phyloP scores from a whole-genome alignment of 2,329 filamentous ascomycete genomes.

The Exophiala dermatitidis region DNA sequence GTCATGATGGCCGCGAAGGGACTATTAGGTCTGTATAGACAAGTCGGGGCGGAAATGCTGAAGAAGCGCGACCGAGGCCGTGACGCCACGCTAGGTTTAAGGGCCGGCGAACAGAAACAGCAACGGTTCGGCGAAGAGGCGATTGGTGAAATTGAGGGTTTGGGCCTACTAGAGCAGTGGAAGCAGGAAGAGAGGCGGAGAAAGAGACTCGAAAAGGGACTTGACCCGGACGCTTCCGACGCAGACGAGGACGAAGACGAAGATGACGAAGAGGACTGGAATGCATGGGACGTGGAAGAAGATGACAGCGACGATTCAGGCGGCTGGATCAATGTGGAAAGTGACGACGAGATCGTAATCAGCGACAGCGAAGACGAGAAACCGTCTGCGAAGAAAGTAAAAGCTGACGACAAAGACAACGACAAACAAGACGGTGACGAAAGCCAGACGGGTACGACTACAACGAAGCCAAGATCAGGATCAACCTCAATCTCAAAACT shows the following conservation, averaged over 20 bases:
- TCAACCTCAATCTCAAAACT: constrained; percentile 45
- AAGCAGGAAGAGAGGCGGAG: constrained; percentile 80
- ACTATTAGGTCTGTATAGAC: constrained; percentile 79
- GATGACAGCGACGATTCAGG: constrained; percentile 64
- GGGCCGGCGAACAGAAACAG: constrained; percentile 65
- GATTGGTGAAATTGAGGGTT: constrained; percentile 74
- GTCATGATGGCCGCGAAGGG: constrained; percentile 98
- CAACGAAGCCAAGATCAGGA: constrained; percentile 36
- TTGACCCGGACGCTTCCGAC: constrained; percentile 54
- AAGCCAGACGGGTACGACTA: constrained; percentile 10
- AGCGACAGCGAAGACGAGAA: constrained; percentile 69
- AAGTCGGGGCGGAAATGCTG: constrained; percentile 82
- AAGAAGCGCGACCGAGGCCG: constrained; percentile 88
- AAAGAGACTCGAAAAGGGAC: constrained; percentile 61
- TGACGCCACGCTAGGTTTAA: constrained; percentile 76
- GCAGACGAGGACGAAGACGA: constrained; percentile 56
- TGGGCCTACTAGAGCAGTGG: constrained; percentile 86
- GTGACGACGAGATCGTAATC: constrained; percentile 68
- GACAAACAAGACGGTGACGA: constrained; percentile 21
- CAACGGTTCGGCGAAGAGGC: constrained; percentile 77
- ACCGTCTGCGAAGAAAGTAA: constrained; percentile 54
- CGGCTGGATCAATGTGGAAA: constrained; percentile 87
- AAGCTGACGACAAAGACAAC: constrained; percentile 33
- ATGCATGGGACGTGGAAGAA: constrained; percentile 55
- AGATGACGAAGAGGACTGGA: constrained; percentile 51